Base-by-base conservation (phyloP, 495 filamentous ascomycete species). In the Elaphomyces granulatus region DNA sequence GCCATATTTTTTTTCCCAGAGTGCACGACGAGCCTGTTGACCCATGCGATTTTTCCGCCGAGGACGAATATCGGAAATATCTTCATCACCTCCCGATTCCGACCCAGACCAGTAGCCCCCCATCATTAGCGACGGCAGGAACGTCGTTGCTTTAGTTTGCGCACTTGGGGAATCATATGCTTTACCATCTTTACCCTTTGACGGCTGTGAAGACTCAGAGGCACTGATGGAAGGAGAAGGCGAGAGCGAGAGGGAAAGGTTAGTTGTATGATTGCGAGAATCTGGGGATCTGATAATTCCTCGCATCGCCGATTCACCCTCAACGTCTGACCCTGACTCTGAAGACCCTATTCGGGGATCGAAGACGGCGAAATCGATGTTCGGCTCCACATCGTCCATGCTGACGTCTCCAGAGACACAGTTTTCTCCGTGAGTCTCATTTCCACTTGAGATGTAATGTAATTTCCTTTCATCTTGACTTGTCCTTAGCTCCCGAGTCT, bases 1-100 rank as follows among this genome's bases (percentile, higher is more conserved):
- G 2, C 84, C 84, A 50, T 68, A 95, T 54, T 94, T 95, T 66
- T 93, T 88, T 66, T 95, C 88, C 80, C 80, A 87, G 36, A 95
- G 69, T 7, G 77, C 73, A 28, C 83, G 80, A 9, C 90, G 75
- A 6, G 83, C 88, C 40, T 80, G 78, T 56, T 98, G 90, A 8
- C 90, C 90, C 51, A 81, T 76, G 19, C 90, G 70, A 58, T 98
- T 96, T 59, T 88, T 94, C 36, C 68, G 68, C 17, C 52, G 52
- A 0, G 66, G 66, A 30, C 48, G 43, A 15, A 44, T 49, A 3
- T 51, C 62, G 9, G 56, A 51, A 20, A 56, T 47, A 32, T 63
- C 58, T 14, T 61, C 47, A 16, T 68, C 64, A 10, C 61, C 50
- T 37, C 78, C 78, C 1, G 73, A 69, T 46, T 87, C 86, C 2